These are phyloP conservation scores for Colletotrichum tamarilloi DNA, from an alignment of 2,329 filamentous ascomycete species.

Conservation along the genomic window DNA sequence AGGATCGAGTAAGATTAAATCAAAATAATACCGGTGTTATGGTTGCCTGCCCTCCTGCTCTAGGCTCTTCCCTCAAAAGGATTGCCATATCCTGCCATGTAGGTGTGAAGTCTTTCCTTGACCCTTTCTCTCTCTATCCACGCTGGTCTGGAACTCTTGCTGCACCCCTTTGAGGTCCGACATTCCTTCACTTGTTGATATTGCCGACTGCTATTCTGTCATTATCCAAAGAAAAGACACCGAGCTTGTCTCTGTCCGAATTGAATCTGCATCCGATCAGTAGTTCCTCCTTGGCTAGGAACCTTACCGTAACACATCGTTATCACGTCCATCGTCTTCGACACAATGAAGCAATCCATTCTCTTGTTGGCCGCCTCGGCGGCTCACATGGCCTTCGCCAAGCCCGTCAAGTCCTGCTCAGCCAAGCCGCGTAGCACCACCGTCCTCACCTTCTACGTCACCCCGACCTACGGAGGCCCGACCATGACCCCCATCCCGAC, in stretches of 20 bases:
- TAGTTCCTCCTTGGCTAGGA: conserved; percentile 9
- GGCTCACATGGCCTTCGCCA: conserved; percentile 32
- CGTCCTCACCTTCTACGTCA: conserved; percentile 14
- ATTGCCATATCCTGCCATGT: neutral
- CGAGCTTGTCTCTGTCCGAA: neutral
- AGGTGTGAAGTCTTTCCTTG: neutral
- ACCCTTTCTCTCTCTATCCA: conserved; percentile 4
- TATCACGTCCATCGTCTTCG: conserved; percentile 15
- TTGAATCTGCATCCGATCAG: neutral
- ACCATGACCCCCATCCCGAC: conserved; percentile 15
- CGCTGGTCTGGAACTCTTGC: conserved; percentile 23
- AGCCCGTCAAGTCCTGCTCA: conserved; percentile 19
- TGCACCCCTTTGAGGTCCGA: conserved; percentile 7
- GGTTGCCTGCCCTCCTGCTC: neutral
- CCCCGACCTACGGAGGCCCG: conserved; percentile 1
- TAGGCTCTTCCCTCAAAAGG: neutral
- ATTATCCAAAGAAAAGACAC: conserved; percentile 5
- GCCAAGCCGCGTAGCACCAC: conserved; percentile 14
- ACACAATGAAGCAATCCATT: conserved; percentile 36
- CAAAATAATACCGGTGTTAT: neutral
- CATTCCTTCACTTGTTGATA: conserved; percentile 18
- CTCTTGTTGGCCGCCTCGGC: conserved; percentile 35
- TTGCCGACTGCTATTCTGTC: conserved; percentile 15
- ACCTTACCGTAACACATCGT: neutral
- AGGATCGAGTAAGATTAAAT: neutral